These are phyloP conservation scores for Wickerhamiella siamensis DNA, from an alignment of 805 yeast genomes.

Conservation along the genomic window DNA sequence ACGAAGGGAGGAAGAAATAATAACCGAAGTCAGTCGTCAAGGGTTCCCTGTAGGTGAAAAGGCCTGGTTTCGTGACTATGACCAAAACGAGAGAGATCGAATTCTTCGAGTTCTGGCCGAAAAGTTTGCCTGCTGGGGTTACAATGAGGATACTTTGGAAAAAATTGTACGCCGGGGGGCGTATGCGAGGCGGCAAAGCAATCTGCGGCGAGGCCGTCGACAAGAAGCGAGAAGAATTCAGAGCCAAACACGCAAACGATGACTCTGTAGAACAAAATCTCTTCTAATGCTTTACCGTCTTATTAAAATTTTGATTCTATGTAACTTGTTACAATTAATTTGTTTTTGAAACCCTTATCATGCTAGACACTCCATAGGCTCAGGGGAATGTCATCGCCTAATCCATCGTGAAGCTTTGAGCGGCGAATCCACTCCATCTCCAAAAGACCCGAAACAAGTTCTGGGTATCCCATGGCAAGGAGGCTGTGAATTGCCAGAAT, in stretches of 20 bases:
- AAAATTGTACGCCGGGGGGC: constrained; percentile 69
- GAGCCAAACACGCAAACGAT: no score
- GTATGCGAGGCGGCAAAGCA: constrained; percentile 29
- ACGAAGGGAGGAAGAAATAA: constrained; percentile 25
- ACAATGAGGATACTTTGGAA: constrained; percentile 43
- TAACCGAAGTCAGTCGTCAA: constrained; percentile 32
- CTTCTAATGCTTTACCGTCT: no score
- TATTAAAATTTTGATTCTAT: no score
- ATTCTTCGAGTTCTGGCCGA: constrained; percentile 36
- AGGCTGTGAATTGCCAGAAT: constrained; percentile 10
- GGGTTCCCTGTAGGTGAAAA: constrained; percentile 62
- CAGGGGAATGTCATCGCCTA: background rate
- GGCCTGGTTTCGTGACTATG: constrained; percentile 77
- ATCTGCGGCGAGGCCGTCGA: constrained; percentile 13
- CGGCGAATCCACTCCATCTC: constrained; percentile 22
- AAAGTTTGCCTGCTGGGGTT: constrained; percentile 38
- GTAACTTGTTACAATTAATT: no score
- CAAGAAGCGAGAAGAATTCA: background rate
- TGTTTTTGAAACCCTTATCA: no score
- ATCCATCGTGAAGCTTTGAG: background rate
- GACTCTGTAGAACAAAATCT: no score
- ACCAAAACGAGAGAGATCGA: constrained; percentile 34
- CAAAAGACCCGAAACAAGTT: constrained; percentile 14
- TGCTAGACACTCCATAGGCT: background rate
- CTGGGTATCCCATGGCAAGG: constrained; percentile 6